phyloP scores from a whole-genome alignment of 2,329 filamentous ascomycete species.

The Calonectria fujianensis region DNA sequence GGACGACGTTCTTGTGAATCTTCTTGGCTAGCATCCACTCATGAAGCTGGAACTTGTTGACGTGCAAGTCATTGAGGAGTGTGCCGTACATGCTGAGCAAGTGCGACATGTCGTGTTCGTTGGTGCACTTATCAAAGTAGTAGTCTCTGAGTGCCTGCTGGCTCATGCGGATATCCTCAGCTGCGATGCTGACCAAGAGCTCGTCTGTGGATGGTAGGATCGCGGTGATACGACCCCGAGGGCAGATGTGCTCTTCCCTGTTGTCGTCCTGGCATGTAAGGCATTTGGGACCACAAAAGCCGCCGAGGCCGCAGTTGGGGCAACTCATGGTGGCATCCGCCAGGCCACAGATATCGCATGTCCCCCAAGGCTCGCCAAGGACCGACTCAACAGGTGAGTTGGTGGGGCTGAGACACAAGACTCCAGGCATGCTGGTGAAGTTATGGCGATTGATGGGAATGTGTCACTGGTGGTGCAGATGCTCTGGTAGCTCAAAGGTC shows the following conservation, averaged over 20 bases:
- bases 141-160: neutral
- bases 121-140: neutral
- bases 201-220: neutral
- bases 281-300: neutral
- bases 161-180: neutral
- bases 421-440: neutral
- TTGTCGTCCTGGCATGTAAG: neutral
- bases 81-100: neutral
- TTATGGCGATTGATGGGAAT: neutral
- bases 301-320: neutral
- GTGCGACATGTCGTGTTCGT: neutral
- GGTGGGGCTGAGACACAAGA: neutral
- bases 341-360: neutral
- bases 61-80: neutral
- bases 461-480: neutral
- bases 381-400: neutral
- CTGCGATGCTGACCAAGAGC: neutral
- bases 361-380: neutral
- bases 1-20: neutral
- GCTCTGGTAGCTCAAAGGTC: neutral
- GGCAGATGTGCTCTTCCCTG: neutral
- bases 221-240: neutral
- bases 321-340: neutral
- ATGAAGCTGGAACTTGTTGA: constrained; percentile 1
- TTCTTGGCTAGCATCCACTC: neutral